Evolutionary conservation across 495 filamentous ascomycete genomes (phyloP), one percentile per base, ranked within the genome.

Genomic region (Trypethelium eluteriae): DNA sequence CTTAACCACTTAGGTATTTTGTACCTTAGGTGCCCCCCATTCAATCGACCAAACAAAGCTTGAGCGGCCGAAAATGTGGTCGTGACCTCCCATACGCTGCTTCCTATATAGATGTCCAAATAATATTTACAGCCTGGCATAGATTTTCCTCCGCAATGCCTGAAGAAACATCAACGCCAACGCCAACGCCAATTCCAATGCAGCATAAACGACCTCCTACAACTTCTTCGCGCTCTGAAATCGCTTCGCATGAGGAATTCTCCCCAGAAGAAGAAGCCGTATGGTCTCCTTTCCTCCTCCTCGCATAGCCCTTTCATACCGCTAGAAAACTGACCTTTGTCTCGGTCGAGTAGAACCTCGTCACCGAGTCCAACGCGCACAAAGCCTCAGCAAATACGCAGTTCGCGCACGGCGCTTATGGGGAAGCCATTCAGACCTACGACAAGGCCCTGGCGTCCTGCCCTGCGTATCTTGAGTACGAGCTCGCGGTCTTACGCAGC

Each of bases 391-490:
- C 92, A 10, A 98, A 96, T 74, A 70, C 81, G 25, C 81, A 92
- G 35, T 98, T 96, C 76, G 78, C 81, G 2, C 82, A 83, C 12
- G 83, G 83, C 25, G 84, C 84, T 65, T 96, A 90, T 78, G 85
- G 88, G 70, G 86, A 89, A 71, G 94, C 94, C n/a, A 89, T 97
- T 70, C 86, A 88, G 74, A 87, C 84, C 72, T 98, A 98, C 79
- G 89, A 92, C 71, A 84, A 89, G 66, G 94, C 94, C 34, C 81
- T 96, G 2, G 81, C 87, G 39, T 82, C 86, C 25, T 94, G 90
- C 67, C 94, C 94, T 2, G 89, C 84, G 69, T 96, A 96, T 73
- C 85, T 97, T 41, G 89, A 94, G 69, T 94, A 89, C 79, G 92
- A 96, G 72, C 80, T 93, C 70, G 92, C 94, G 32, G 90, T 96